These are phyloP conservation scores for Colletotrichum tamarilloi DNA, from an alignment of 2,329 filamentous ascomycete genomes.

Conservation along the genomic window DNA sequence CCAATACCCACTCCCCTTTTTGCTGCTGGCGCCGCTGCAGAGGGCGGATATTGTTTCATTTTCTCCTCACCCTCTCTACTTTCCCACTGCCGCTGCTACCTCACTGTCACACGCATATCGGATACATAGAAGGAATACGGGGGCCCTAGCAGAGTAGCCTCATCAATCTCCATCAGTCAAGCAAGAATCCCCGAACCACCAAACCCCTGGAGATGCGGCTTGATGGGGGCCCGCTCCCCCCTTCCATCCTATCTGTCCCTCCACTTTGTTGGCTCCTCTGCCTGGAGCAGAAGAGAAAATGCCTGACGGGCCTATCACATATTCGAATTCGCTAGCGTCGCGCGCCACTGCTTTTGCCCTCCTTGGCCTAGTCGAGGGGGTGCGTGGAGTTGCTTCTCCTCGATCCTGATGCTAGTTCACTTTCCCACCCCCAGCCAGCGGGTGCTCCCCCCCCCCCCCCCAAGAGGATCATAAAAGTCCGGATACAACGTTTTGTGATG, in stretches of 20 bases:
- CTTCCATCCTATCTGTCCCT: constrained; percentile 1
- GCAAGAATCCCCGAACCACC: neutral
- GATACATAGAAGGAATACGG: neutral
- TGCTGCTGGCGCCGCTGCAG: neutral
- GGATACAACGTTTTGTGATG: constrained; percentile 34
- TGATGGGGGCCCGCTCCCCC: neutral
- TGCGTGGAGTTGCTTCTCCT: constrained; percentile 3
- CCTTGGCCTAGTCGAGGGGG: constrained; percentile 26
- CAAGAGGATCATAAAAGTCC: constrained; percentile 14
- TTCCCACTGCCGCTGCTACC: constrained; percentile 1
- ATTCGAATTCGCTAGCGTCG: constrained; percentile 27
- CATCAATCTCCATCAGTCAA: constrained; percentile 20
- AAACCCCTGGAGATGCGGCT: constrained; percentile 8
- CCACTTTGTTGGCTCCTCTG: constrained; percentile 32
- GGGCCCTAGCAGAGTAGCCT: neutral
- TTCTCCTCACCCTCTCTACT: neutral
- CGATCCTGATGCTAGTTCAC: constrained; percentile 29
- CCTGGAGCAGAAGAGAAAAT: constrained; percentile 15
- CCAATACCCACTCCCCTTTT: neutral
- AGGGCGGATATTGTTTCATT: neutral
- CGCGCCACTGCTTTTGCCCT: constrained; percentile 28
- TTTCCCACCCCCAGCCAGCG: constrained; percentile 16
- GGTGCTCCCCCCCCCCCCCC: constrained; percentile 20
- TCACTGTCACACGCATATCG: neutral
- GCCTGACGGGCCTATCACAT: neutral